Evolutionary conservation across 805 yeast genomes (phyloP).

Genomic region (Grigorovia yakushimaensis): DNA sequence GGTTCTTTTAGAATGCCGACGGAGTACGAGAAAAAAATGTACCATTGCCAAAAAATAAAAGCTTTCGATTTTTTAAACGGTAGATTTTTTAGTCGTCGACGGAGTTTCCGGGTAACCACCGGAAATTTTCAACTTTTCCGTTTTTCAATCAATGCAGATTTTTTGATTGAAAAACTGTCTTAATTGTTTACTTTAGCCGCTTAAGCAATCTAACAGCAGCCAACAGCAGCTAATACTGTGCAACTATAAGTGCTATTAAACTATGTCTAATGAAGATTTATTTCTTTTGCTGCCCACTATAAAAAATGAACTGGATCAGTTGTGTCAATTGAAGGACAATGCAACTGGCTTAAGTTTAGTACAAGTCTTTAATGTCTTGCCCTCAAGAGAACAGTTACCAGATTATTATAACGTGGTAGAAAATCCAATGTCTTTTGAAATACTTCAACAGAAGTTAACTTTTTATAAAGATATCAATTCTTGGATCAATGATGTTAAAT

Average conservation of each 20-base stretch:
- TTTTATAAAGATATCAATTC: slow-evolving; percentile 53
- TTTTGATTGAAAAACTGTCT: too few species aligned
- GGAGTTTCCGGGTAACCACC: not conserved
- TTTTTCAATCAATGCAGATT: too few species aligned
- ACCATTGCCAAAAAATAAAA: too few species aligned
- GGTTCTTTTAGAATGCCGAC: too few species aligned
- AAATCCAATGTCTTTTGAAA: slow-evolving; percentile 73
- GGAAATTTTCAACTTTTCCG: not conserved
- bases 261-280: not conserved
- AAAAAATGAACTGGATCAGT: slow-evolving; percentile 14
- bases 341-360: slow-evolving; percentile 20
- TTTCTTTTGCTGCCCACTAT: not conserved
- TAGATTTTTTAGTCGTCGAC: too few species aligned
- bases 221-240: too few species aligned
- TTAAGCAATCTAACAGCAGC: not conserved
- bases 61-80: too few species aligned
- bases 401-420: slow-evolving; percentile 75
- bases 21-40: too few species aligned
- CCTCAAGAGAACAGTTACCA: slow-evolving; percentile 53
- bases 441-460: slow-evolving; percentile 52
- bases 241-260: too few species aligned
- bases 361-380: slow-evolving; percentile 36
- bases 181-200: too few species aligned
- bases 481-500: slow-evolving; percentile 69
- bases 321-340: slow-evolving; percentile 19